These are phyloP conservation scores for Candida sanyaensis DNA, from an alignment of 1,139 yeast genomes.

Conservation along the genomic window DNA sequence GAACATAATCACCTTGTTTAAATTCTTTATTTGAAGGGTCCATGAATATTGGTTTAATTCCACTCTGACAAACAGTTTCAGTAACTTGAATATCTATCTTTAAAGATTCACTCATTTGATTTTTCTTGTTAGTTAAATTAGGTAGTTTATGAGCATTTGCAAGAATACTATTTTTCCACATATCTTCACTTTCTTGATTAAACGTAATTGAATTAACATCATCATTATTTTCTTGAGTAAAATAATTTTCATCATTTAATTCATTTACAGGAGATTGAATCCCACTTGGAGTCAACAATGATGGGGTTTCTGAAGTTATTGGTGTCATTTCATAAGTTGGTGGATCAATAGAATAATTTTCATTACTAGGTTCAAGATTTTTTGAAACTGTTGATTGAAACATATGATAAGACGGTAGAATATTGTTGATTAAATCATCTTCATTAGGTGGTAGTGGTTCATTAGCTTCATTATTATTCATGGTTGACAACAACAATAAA, in stretches of 20 bases:
- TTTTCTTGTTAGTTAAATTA: conserved; percentile 31
- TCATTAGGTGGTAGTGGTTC: conserved; percentile 18
- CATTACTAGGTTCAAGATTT: conserved; percentile 38
- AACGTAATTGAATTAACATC: conserved; percentile 7
- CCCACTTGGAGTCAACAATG: conserved; percentile 16
- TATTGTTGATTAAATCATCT: conserved; percentile 39
- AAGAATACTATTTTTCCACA: conserved; percentile 47
- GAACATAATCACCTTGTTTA: conserved; percentile 42
- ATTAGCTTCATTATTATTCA: background rate
- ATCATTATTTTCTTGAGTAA: background rate
- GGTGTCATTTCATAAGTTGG: conserved; percentile 46
- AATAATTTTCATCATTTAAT: conserved; percentile 2
- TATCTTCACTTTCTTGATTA: conserved; percentile 30
- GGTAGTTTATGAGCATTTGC: conserved; percentile 46
- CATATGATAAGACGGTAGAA: conserved; percentile 51
- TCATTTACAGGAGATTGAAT: conserved; percentile 21
- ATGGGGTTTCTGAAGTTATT: conserved; percentile 21
- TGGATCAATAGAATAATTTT: conserved; percentile 44
- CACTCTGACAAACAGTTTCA: conserved; percentile 45
- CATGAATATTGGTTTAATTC: conserved; percentile 33
- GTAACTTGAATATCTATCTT: conserved; percentile 38
- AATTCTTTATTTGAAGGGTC: conserved; percentile 33
- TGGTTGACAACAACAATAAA: background rate
- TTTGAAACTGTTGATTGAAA: conserved; percentile 46
- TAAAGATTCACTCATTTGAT: conserved; percentile 27